Evolutionary conservation across 495 filamentous ascomycete genomes (phyloP).

Genomic region (Aspergillus haitiensis): DNA sequence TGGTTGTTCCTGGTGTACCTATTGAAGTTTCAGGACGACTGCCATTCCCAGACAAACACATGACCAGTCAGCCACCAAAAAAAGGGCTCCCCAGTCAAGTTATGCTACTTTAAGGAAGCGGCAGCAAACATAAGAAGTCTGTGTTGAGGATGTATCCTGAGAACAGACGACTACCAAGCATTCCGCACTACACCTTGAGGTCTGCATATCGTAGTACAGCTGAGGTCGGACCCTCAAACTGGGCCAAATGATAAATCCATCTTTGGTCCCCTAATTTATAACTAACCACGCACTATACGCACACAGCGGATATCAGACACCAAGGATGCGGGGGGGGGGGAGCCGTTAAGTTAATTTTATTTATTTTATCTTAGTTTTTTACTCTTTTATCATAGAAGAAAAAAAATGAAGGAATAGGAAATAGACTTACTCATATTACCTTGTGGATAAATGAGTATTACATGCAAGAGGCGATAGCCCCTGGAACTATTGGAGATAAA

Average conservation of each 20-base stretch:
- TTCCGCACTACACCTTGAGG: conserved; percentile 1
- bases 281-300: conserved; percentile 7
- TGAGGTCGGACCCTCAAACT: conserved; percentile 11
- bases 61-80: conserved; percentile 3
- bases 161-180: background rate
- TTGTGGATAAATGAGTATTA: background rate
- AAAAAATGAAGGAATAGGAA: background rate
- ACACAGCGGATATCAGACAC: conserved; percentile 2
- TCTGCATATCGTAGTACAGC: conserved; percentile 12
- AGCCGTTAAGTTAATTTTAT: background rate
- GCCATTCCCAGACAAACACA: background rate
- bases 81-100: background rate
- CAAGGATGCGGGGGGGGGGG: conserved; percentile 6
- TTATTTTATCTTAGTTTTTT: background rate
- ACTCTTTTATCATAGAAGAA: background rate
- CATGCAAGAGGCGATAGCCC: background rate
- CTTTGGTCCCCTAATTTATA: background rate
- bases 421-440: background rate
- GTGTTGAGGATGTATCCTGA: background rate
- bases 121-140: conserved; percentile 15
- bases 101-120: conserved; percentile 9
- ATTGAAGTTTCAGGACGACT: background rate
- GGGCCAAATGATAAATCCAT: conserved; percentile 3
- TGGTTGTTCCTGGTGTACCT: background rate
- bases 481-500: background rate